These are phyloP conservation scores for Hanseniaspora guilliermondii DNA, from an alignment of 805 yeast species.

Conservation along the genomic window DNA sequence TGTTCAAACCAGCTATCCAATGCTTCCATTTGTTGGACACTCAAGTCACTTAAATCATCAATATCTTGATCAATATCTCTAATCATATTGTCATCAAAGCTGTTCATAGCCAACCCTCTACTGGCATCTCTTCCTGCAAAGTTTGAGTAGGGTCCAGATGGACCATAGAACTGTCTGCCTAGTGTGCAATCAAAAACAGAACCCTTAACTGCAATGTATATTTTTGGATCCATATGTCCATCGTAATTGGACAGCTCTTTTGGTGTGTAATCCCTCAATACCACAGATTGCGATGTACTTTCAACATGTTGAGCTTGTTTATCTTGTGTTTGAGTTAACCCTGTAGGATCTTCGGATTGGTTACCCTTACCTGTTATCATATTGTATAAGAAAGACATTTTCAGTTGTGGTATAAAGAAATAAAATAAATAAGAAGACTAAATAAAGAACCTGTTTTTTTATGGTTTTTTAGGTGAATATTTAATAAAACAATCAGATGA, in stretches of 20 bases:
- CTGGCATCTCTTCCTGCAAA: conserved; percentile 96
- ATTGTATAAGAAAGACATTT: conserved; percentile 28
- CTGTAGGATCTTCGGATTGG: conserved; percentile 28
- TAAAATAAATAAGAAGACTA: too few species aligned
- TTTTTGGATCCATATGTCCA: conserved; percentile 66
- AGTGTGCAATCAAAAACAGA: conserved; percentile 70
- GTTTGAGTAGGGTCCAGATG: conserved; percentile 86
- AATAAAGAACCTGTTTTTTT: too few species aligned
- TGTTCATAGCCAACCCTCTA: conserved; percentile 77
- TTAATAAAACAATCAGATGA: too few species aligned
- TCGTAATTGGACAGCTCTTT: conserved; percentile 57
- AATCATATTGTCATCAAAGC: conserved; percentile 59
- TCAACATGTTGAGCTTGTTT: conserved; percentile 17
- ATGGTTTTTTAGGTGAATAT: background rate
- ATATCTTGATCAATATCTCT: conserved; percentile 65
- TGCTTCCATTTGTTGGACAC: conserved; percentile 47
- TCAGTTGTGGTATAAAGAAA: background rate
- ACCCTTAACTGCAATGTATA: conserved; percentile 79
- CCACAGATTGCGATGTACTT: conserved; percentile 27
- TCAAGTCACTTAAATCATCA: conserved; percentile 55
- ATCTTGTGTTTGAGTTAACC: conserved; percentile 17
- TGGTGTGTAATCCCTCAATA: conserved; percentile 55
- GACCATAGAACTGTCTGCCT: conserved; percentile 83
- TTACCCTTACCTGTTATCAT: conserved; percentile 26
- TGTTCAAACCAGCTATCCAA: conserved; percentile 77